Evolutionary conservation across 1,139 yeast genomes (phyloP).

Genomic region (Meyerozyma sp.): DNA sequence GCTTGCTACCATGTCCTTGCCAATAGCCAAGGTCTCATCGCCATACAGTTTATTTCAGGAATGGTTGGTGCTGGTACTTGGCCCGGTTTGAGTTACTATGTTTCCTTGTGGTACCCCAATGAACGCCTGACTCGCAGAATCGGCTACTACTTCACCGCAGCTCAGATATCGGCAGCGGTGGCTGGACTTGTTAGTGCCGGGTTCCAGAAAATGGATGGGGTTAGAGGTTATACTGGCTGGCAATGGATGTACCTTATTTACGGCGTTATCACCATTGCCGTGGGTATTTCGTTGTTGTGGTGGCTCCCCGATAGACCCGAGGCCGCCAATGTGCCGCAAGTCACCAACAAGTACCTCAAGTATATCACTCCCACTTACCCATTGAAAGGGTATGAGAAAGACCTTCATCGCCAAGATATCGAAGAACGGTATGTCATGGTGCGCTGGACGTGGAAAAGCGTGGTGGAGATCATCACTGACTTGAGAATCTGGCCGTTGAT

Average conservation of each 20-base stretch:
- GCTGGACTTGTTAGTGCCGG: constrained; percentile 87
- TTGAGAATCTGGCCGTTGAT: constrained; percentile 73
- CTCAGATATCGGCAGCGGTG: constrained; percentile 80
- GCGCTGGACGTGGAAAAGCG: constrained; percentile 59
- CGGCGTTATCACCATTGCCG: constrained; percentile 64
- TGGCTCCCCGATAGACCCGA: constrained; percentile 78
- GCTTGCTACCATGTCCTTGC: constrained; percentile 61
- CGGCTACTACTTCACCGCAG: constrained; percentile 89
- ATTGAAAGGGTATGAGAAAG: constrained; percentile 46
- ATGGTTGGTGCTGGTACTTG: constrained; percentile 85
- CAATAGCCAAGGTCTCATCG: constrained; percentile 57
- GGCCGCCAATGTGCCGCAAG: constrained; percentile 6
- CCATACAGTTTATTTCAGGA: constrained; percentile 71
- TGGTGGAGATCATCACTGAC: constrained; percentile 52
- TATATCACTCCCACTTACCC: constrained; percentile 44
- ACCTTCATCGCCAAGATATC: constrained; percentile 63
- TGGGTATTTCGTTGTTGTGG: constrained; percentile 65
- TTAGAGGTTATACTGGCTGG: constrained; percentile 71
- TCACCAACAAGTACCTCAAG: constrained; percentile 16
- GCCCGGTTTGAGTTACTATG: constrained; percentile 89
- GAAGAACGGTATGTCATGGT: constrained; percentile 38
- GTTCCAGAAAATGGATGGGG: constrained; percentile 76
- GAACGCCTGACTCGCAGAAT: constrained; percentile 73
- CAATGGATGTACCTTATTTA: constrained; percentile 83
- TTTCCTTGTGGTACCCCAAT: constrained; percentile 82